phyloP scores from a whole-genome alignment of 805 yeast species.

The Tetrapisispora pingtungensis region DNA sequence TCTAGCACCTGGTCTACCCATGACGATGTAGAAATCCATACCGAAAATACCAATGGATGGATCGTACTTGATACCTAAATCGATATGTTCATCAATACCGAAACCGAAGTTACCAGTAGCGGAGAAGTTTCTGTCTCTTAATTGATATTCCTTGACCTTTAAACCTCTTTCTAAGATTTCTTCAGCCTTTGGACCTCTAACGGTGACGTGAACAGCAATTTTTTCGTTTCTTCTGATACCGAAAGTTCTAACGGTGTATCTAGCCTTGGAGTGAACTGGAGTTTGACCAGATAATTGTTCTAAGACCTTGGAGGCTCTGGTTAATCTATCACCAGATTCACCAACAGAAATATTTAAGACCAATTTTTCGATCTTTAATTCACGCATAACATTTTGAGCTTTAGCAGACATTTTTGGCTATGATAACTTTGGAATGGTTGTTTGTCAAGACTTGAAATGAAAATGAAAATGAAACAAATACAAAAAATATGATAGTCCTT shows the following conservation, averaged over 20 bases:
- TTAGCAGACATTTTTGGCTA: conserved; percentile 38
- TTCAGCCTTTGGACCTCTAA: conserved; percentile 99
- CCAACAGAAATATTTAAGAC: conserved; percentile 99
- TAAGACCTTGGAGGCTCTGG: conserved; percentile 99
- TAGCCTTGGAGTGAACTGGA: conserved; percentile 99
- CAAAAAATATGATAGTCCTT: too few relatives aligned
- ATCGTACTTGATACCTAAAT: conserved; percentile 99
- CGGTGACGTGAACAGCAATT: conserved; percentile 98
- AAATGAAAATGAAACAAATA: neutral
- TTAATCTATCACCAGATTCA: conserved; percentile 99
- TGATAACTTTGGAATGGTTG: conserved; percentile 7
- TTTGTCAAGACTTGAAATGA: too few relatives aligned
- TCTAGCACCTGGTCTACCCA: conserved; percentile 99
- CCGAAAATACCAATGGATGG: conserved; percentile 99
- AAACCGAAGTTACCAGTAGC: conserved; percentile 99
- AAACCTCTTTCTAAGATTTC: conserved; percentile 99
- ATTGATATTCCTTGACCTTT: conserved; percentile 99
- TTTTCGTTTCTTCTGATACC: conserved; percentile 99
- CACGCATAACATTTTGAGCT: conserved; percentile 94
- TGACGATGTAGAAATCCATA: conserved; percentile 99
- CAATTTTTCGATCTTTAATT: conserved; percentile 96
- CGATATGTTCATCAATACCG: conserved; percentile 99
- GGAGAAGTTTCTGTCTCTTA: conserved; percentile 88
- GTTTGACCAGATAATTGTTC: conserved; percentile 99
- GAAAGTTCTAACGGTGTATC: conserved; percentile 99